Evolutionary conservation across 768 basidiomycete genomes (phyloP), one percentile per base, ranked within the genome.

Genomic region (Cystofilobasidium ferigula): DNA sequence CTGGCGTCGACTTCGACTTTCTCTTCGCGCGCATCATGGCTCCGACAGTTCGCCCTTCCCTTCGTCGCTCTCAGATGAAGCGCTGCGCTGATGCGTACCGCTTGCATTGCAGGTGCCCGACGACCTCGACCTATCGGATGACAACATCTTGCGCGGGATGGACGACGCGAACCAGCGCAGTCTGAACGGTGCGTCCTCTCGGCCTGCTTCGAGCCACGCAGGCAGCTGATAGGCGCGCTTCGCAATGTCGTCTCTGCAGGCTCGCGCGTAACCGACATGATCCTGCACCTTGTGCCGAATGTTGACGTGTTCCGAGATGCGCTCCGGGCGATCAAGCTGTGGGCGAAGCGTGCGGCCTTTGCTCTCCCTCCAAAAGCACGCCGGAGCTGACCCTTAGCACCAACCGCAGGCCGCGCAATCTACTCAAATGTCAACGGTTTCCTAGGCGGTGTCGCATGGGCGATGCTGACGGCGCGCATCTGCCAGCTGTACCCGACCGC

Each of bases 381-480:
- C n/a, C 45, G 12, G 3, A n/a, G 43, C 20, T n/a, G 13, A 3
- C 20, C 6, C 43, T 36, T n/a, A 30, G 30, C 16, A 28, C 30
- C 0, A 18, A 4, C 26, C 13, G 48, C 72, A 97, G 93, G 85
- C 71, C 82, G 92, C 78, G 95, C 93, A 30, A 94, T 99, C 68
- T 97, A 97, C 77, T 94, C 92, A 0, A 99, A 99, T 75, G 90
- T 97, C 14, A 91, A 91, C 71, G 95, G 94, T 24, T 99, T 98
- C 76, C 82, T 94, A 36, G 95, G 95, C 64, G 95, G 95, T 73
- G 94, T 98, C 1, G 94, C 93, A 34, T 99, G 95, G 95, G 89
- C 94, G 4, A 88, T 98, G 81, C 83, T 98, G 45, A 93, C 97
- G n/a, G 95, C 95, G 59, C 86, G 95, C 76, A 92, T 98, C 81